Conservation (phyloP, 1,284 basidiomycete genomes). For the Taiwanofungus camphoratus region DNA sequence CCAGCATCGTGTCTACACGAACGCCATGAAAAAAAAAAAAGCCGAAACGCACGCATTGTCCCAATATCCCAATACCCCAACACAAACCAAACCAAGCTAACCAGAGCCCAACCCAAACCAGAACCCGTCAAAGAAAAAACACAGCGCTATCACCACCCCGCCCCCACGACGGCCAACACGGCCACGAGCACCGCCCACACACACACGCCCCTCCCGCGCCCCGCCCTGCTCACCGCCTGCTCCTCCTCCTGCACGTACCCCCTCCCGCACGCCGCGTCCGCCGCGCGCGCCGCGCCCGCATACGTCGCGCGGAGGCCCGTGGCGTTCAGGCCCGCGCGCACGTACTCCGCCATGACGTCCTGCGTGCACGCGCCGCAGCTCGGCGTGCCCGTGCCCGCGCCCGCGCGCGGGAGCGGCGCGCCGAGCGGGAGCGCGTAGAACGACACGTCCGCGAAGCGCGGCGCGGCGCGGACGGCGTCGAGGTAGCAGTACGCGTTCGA, state of each 20-base stretch:
- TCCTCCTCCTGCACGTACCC: slow-evolving; percentile 24
- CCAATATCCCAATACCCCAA: no score
- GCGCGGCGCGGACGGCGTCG: slow-evolving; percentile 39
- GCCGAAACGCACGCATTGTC: no score
- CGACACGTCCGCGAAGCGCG: slow-evolving; percentile 57
- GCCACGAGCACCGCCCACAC: not conserved
- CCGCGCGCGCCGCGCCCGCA: slow-evolving; percentile 27
- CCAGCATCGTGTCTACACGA: no score
- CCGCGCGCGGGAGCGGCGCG: slow-evolving; percentile 38
- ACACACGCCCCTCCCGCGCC: not conserved
- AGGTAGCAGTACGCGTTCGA: slow-evolving; percentile 67
- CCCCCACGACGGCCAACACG: not conserved
- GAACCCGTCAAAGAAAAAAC: no score
- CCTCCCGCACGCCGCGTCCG: slow-evolving; percentile 32
- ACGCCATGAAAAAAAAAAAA: no score
- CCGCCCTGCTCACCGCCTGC: slow-evolving; percentile 4
- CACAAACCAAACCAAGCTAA: no score
- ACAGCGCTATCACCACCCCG: not conserved
- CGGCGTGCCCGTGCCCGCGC: slow-evolving; percentile 35
- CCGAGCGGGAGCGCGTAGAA: slow-evolving; percentile 63
- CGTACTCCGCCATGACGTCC: slow-evolving; percentile 47
- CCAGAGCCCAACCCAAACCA: no score
- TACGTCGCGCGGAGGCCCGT: slow-evolving; percentile 36
- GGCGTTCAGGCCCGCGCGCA: slow-evolving; percentile 13
- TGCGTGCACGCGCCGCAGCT: slow-evolving; percentile 58